Evolutionary conservation across 2,329 filamentous ascomycete genomes (phyloP).

Genomic region (Aspergillus floridensis): DNA sequence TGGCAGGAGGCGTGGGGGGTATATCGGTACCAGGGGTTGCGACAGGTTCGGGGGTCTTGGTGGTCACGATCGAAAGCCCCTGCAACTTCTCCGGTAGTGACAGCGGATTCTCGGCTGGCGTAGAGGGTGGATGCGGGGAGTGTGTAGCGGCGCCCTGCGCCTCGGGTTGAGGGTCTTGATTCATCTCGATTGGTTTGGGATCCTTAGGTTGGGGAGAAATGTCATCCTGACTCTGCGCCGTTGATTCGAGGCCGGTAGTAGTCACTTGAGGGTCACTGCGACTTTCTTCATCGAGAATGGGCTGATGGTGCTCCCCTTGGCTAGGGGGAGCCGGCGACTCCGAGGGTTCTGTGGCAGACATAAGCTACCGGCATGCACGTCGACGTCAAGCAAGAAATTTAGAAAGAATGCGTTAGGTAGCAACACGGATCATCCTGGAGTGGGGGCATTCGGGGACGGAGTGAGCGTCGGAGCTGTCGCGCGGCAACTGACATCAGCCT

Average conservation of each 20-base stretch:
- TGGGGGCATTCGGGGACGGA: slow-evolving; percentile 7
- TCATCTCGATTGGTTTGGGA: slow-evolving; percentile 15
- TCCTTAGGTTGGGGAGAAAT: slow-evolving; percentile 12
- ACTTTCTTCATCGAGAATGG: slow-evolving; percentile 19
- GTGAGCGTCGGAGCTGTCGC: slow-evolving; percentile 6
- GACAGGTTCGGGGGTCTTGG: slow-evolving; percentile 17
- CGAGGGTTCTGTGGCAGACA: slow-evolving; percentile 33
- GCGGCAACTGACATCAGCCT: neutral
- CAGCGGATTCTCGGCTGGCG: slow-evolving; percentile 14
- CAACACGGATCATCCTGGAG: slow-evolving; percentile 28
- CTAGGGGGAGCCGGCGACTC: slow-evolving; percentile 23
- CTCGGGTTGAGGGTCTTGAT: slow-evolving; percentile 7
- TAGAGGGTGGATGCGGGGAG: slow-evolving; percentile 4
- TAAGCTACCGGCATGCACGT: slow-evolving; percentile 45
- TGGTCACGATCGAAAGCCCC: slow-evolving; percentile 31
- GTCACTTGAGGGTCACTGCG: slow-evolving; percentile 24
- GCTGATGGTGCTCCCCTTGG: slow-evolving; percentile 24
- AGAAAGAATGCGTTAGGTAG: slow-evolving; percentile 13
- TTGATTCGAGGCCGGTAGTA: slow-evolving; percentile 18
- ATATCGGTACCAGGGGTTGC: slow-evolving; percentile 18
- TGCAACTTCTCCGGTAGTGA: slow-evolving; percentile 30
- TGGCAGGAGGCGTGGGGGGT: slow-evolving; percentile 50
- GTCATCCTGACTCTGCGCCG: slow-evolving; percentile 21
- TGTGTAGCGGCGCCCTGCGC: slow-evolving; percentile 1
- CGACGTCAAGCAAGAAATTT: slow-evolving; percentile 11